phyloP scores from a whole-genome alignment of 805 yeast genomes.

The Yarrowia deformans region DNA sequence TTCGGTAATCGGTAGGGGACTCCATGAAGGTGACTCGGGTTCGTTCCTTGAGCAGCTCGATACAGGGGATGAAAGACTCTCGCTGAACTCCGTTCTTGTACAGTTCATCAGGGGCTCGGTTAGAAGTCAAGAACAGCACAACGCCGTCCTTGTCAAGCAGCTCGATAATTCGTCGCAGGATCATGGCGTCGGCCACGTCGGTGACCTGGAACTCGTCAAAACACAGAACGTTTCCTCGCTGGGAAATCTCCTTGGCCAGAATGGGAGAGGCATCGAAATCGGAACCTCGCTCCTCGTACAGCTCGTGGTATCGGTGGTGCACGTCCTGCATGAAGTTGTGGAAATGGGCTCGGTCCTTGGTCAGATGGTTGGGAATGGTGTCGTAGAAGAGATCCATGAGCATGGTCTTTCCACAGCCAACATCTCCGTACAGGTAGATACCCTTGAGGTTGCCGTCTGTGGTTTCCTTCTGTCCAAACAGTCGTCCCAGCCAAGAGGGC shows the following conservation, averaged over 20 bases:
- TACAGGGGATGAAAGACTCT: constrained; percentile 90
- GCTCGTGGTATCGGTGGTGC: constrained; percentile 84
- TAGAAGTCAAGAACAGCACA: constrained; percentile 89
- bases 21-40: constrained; percentile 81
- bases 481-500: constrained; percentile 40
- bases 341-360: constrained; percentile 86
- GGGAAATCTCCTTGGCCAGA: constrained; percentile 83
- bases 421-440: constrained; percentile 93
- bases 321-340: constrained; percentile 96
- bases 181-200: constrained; percentile 98
- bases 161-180: constrained; percentile 76
- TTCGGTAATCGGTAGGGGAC: constrained; percentile 94
- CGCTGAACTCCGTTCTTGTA: constrained; percentile 95
- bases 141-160: constrained; percentile 77
- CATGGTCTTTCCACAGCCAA: constrained; percentile 99
- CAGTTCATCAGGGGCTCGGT: constrained; percentile 91
- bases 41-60: constrained; percentile 73
- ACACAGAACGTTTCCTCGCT: constrained; percentile 78
- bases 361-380: constrained; percentile 78
- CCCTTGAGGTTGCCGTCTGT: constrained; percentile 57
- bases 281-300: constrained; percentile 68
- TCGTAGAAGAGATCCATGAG: constrained; percentile 92
- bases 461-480: constrained; percentile 33
- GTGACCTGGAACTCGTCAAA: constrained; percentile 98
- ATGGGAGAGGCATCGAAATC: constrained; percentile 84